Evolutionary conservation across 2,329 filamentous ascomycete genomes (phyloP).

Genomic region (Claviceps citrina): DNA sequence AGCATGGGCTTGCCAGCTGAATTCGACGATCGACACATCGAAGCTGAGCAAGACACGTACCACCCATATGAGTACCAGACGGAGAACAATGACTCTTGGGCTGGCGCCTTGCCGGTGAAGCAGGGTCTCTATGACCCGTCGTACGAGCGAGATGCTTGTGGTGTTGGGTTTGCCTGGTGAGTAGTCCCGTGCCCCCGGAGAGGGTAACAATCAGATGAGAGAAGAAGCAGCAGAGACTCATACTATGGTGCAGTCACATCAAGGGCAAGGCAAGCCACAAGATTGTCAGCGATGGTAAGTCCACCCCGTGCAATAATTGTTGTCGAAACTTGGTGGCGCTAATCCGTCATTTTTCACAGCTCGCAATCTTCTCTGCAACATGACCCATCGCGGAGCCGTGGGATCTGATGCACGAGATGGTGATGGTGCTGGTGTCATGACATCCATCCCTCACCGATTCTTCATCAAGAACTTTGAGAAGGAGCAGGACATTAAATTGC

Average conservation of each 20-base stretch:
- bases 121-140: constrained; percentile 96
- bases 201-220: too few species aligned
- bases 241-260: constrained; percentile 54
- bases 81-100: constrained; percentile 78
- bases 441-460: constrained; percentile 94
- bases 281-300: constrained; percentile 91
- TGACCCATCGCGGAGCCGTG: constrained; percentile 98
- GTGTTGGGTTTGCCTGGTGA: constrained; percentile 97
- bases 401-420: constrained; percentile 96
- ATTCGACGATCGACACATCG: constrained; percentile 54
- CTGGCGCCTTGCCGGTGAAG: constrained; percentile 87
- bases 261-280: constrained; percentile 97
- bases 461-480: constrained; percentile 97
- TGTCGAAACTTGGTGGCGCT: background rate
- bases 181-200: too few species aligned
- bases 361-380: constrained; percentile 84
- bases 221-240: background rate
- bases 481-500: constrained; percentile 76
- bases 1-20: constrained; percentile 53
- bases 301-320: background rate
- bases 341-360: background rate
- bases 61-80: constrained; percentile 73
- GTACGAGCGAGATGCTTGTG: constrained; percentile 96
- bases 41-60: constrained; percentile 44
- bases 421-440: constrained; percentile 98